Base-by-base conservation (phyloP, 768 basidiomycete species). In the Suillus sp. region DNA sequence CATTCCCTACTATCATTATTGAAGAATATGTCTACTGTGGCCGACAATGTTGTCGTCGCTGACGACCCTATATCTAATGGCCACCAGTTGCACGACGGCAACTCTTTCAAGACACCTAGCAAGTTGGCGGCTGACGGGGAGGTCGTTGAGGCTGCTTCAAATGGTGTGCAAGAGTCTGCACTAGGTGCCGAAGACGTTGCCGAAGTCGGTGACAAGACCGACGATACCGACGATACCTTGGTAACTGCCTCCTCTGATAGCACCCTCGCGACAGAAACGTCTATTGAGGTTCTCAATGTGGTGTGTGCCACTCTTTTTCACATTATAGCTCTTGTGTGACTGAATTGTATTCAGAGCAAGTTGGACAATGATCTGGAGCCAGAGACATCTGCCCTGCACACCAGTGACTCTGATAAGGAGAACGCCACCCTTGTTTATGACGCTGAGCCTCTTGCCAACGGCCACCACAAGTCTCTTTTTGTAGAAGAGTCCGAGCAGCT, bases 1-100 rank as follows among this genome's bases (percentile, higher is more conserved):
- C 64, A 63, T 30, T 65, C 64, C 38, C 63, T 64, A 64, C 55
- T 65, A 64, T 58, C 40, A 22, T 58, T 64, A 50, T 59, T 65
- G 18, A 43, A 37, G 47, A 61, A 37, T 6, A 65, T 65, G 64
- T 51, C 64, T 34, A 32, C 47, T 27, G 42, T 55, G 27, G 62
- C 18, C 32, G 47, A 42, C 38, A 25, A 63, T 11, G 64, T 16
- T 35, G 42, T 37, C 20, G 18, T 55, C 34, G 45, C 42, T 34
- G 35, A 58, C 18, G 58, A 66, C 42, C 64, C 40, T 64, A 40
- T 66, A 60, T 60, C 64, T 56, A 65, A 60, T 25, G 64, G 56
- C 38, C 35, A 65, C 11, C 55, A 27, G 22, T 11, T 38, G 9
- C 20, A 30, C 20, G n/a, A 65, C 37, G 35, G 22, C 34, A n/a